Evolutionary conservation across 116 monocot genomes (phyloP), one percentile per base, ranked within the genome.

Genomic region (Cymodocea nodosa): DNA sequence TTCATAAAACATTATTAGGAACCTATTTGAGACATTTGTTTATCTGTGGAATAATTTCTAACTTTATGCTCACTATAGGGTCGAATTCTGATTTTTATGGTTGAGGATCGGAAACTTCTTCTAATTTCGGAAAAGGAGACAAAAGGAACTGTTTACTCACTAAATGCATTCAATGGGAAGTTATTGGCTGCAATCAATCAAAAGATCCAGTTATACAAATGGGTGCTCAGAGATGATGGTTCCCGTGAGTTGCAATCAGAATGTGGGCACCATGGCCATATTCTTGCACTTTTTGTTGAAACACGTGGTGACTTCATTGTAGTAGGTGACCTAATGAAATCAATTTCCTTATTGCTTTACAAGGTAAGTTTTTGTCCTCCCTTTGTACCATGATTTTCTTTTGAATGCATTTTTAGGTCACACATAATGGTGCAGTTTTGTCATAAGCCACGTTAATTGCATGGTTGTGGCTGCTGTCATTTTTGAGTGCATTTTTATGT

Each of bases 241-340:
- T 80, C 89, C 13, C 85, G 82, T 15, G 97, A 98, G 70, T 57
- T 98, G 68, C 97, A 98, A 73, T 85, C 89, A 34, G 97, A 98
- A 52, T 98, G 82, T 58, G 91, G 97, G 24, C 97, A 98, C 71
- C 88, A 98, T 74, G 91, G 97, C 25, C 97, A 91, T 72, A 98
- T 98, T 66, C 78, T 98, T 44, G 97, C 97, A 1, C 66, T 91
- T 25, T 91, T 83, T 74, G 92, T 91, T 67, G 85, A 98, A 76
- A 98, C 92, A 48, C 91, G 92, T 52, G 97, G 97, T 12, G 97
- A 98, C 71, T 98, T 98, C 58, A 98, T 98, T 63, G 89, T 98
- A 18, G 97, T 98, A 34, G 97, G 97, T 19, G 97, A 98, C 75
- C 70, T 98, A 65, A 98, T 98, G 97, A 98, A 91, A 52, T 98